Percentiles rank a stretch among this genome's conserved stretches.
phyloP scores from a whole-genome alignment of 2,329 filamentous ascomycete genomes.

The Sarocladiaceae sp. region DNA sequence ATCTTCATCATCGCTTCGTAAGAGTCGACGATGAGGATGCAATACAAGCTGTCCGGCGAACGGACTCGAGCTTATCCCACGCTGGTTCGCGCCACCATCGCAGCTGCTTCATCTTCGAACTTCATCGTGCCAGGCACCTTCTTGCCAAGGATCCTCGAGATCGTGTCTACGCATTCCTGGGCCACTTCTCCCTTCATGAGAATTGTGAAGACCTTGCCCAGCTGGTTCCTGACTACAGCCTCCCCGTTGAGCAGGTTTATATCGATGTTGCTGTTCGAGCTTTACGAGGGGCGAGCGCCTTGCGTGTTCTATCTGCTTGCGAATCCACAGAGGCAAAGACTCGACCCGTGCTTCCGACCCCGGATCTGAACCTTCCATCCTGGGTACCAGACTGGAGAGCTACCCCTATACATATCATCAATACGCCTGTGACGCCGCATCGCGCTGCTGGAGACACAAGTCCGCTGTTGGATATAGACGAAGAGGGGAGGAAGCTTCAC shows the following conservation, averaged over 20 bases:
- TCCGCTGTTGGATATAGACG: conserved; percentile 23
- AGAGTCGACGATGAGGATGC: conserved; percentile 24
- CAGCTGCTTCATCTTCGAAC: conserved; percentile 30
- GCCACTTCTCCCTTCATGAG: conserved; percentile 26
- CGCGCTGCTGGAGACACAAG: conserved; percentile 21
- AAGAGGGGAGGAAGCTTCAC: conserved; percentile 17
- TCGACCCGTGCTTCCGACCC: neutral
- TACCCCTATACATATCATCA: conserved; percentile 26
- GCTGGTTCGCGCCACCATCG: conserved; percentile 22
- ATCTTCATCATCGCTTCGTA: conserved; percentile 27
- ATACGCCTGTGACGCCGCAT: conserved; percentile 26
- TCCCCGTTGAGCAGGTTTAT: conserved; percentile 25
- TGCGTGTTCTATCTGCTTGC: conserved; percentile 26
- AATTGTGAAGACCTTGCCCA: conserved; percentile 18
- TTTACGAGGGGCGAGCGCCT: conserved; percentile 21
- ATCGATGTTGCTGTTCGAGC: conserved; percentile 26
- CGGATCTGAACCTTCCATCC: conserved; percentile 20
- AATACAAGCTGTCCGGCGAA: neutral
- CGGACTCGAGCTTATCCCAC: neutral
- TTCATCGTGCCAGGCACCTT: conserved; percentile 29
- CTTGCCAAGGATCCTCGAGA: conserved; percentile 28
- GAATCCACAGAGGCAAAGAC: conserved; percentile 13
- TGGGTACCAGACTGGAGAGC: conserved; percentile 35
- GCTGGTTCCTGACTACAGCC: conserved; percentile 25
- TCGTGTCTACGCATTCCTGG: conserved; percentile 31